Evolutionary conservation across 306 rosid genomes (phyloP).

Genomic region (Gillenia trifoliata): DNA sequence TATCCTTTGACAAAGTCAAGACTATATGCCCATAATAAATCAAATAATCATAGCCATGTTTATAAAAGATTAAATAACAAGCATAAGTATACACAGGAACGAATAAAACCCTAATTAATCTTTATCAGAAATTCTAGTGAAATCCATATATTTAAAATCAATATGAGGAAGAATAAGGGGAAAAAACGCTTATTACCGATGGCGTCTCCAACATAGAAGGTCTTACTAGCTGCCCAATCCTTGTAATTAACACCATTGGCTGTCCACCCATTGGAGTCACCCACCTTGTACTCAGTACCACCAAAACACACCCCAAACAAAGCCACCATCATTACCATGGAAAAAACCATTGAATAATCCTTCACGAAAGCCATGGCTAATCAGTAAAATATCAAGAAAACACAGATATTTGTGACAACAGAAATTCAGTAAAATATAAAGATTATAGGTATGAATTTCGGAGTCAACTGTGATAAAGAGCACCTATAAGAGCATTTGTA

Average conservation of each 20-base stretch:
- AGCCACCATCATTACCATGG: neutral
- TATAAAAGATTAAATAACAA: too few relatives aligned
- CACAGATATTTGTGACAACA: neutral
- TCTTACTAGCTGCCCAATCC: slow-evolving; percentile 26
- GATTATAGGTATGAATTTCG: too few relatives aligned
- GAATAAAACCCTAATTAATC: neutral
- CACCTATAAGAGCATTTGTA: neutral
- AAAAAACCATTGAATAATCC: neutral
- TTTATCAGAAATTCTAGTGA: neutral
- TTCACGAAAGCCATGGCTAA: neutral
- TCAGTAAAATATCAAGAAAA: neutral
- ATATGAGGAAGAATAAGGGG: neutral
- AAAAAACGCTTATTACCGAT: slow-evolving; percentile 5
- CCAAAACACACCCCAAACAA: neutral
- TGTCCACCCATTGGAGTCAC: slow-evolving; percentile 36
- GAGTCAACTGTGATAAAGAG: too few relatives aligned
- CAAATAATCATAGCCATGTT: too few relatives aligned
- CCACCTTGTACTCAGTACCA: slow-evolving; percentile 25
- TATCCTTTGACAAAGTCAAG: too few relatives aligned
- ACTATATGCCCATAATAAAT: too few relatives aligned
- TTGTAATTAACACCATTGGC: slow-evolving; percentile 16
- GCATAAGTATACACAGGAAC: too few relatives aligned
- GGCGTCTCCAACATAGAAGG: slow-evolving; percentile 23
- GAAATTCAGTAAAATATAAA: too few relatives aligned
- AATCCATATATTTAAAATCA: neutral